These are phyloP conservation scores for Diplogelasinospora grovesii DNA, from an alignment of 495 filamentous ascomycete species.

Conservation along the genomic window DNA sequence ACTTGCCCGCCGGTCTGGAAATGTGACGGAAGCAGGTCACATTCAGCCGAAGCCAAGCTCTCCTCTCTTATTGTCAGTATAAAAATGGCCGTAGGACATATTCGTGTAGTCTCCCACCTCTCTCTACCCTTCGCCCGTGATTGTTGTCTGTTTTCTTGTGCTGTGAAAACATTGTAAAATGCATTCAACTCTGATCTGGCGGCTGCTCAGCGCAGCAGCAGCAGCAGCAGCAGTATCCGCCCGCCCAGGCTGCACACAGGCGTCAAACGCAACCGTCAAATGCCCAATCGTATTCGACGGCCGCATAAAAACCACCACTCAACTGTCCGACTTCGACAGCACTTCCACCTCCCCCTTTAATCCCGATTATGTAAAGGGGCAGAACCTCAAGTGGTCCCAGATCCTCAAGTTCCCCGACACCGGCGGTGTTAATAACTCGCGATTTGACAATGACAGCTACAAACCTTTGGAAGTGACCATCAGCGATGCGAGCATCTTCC, in stretches of 20 bases:
- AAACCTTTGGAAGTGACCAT: slow-evolving; percentile 44
- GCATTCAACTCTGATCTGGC: slow-evolving; percentile 14
- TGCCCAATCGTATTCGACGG: slow-evolving; percentile 43
- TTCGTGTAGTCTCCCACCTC: slow-evolving; percentile 1
- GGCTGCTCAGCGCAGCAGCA: slow-evolving; percentile 6
- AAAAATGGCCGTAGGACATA: background rate
- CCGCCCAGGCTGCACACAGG: slow-evolving; percentile 1
- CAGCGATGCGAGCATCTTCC: slow-evolving; percentile 48
- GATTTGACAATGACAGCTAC: slow-evolving; percentile 36
- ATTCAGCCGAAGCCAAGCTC: slow-evolving; percentile 16
- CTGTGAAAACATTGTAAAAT: no score
- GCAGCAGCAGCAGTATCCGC: no score
- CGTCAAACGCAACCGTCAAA: slow-evolving; percentile 20
- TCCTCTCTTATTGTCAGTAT: background rate
- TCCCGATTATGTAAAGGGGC: slow-evolving; percentile 41
- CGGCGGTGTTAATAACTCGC: slow-evolving; percentile 22
- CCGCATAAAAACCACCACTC: slow-evolving; percentile 24
- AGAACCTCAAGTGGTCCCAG: slow-evolving; percentile 37
- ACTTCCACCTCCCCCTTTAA: slow-evolving; percentile 36
- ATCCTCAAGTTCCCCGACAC: slow-evolving; percentile 38
- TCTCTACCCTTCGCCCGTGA: no score
- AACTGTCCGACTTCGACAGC: slow-evolving; percentile 36
- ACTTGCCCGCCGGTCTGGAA: slow-evolving; percentile 14
- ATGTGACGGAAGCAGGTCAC: background rate
- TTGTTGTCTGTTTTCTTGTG: background rate